These are phyloP conservation scores for Arctostaphylos glauca DNA, from an alignment of 148 eudicot species.

Conservation along the genomic window DNA sequence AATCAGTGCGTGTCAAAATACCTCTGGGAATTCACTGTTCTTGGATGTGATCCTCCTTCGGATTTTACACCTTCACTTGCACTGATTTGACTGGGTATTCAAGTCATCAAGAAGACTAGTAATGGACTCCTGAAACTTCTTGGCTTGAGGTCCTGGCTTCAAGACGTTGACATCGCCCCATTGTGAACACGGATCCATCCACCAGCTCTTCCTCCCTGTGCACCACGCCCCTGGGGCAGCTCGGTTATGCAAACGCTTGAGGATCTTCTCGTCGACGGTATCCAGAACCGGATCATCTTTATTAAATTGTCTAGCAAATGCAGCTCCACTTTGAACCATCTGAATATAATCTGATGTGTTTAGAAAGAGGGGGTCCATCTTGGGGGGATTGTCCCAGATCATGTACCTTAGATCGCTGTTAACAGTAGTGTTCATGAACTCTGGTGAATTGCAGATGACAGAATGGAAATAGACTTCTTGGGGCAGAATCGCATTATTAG, in stretches of 20 bases:
- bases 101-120: constrained; percentile 49
- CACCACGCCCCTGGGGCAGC: constrained; percentile 96
- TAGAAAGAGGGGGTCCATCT: constrained; percentile 78
- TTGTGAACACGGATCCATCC: constrained; percentile 55
- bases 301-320: constrained; percentile 70
- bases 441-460: constrained; percentile 73
- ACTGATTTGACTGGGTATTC: constrained; percentile 56
- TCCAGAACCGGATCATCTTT: constrained; percentile 65
- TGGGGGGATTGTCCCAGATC: constrained; percentile 97
- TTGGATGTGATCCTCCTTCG: background rate
- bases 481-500: constrained; percentile 63
- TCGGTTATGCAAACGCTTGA: constrained; percentile 52
- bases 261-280: constrained; percentile 70
- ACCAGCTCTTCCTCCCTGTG: constrained; percentile 54
- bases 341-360: constrained; percentile 54
- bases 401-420: constrained; percentile 77
- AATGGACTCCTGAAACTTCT: constrained; percentile 48
- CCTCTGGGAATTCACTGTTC: background rate
- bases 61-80: constrained; percentile 42
- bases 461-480: constrained; percentile 94
- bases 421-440: constrained; percentile 83
- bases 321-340: constrained; percentile 90
- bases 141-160: constrained; percentile 62
- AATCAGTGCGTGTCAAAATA: background rate
- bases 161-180: constrained; percentile 80